These are phyloP conservation scores for Rhazya stricta DNA, from an alignment of 257 asterid genomes.

Conservation along the genomic window DNA sequence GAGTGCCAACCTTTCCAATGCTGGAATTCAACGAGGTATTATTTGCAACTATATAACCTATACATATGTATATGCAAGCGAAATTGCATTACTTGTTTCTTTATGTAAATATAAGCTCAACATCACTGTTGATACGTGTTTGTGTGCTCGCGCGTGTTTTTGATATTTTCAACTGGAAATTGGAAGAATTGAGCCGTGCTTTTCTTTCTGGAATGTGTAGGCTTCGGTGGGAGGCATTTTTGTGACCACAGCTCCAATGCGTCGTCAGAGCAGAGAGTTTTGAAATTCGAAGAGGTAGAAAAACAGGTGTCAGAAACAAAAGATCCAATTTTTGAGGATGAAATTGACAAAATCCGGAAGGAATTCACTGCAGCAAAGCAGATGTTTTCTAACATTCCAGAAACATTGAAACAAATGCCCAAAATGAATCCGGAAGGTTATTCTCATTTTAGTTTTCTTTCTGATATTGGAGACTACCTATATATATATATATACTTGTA, in stretches of 20 bases:
- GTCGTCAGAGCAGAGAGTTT: slow-evolving; percentile 32
- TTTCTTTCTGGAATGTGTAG: slow-evolving; percentile 27
- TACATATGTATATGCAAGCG: neutral
- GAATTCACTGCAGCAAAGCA: slow-evolving; percentile 63
- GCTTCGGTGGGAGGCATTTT: slow-evolving; percentile 26
- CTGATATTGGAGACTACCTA: neutral
- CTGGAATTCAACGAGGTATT: slow-evolving; percentile 46
- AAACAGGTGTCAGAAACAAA: slow-evolving; percentile 18
- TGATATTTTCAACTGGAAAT: neutral
- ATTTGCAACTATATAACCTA: neutral
- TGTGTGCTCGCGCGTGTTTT: neutral
- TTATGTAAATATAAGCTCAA: neutral
- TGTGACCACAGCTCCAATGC: slow-evolving; percentile 36
- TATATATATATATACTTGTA: neutral
- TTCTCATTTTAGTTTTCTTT: neutral
- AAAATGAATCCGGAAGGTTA: slow-evolving; percentile 77
- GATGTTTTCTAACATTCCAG: slow-evolving; percentile 64
- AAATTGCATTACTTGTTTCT: neutral
- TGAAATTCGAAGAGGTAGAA: slow-evolving; percentile 41
- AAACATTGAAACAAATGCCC: slow-evolving; percentile 63
- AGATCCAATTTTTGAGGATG: slow-evolving; percentile 36
- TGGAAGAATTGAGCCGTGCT: slow-evolving; percentile 10
- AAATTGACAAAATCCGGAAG: slow-evolving; percentile 49
- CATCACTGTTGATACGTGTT: neutral
- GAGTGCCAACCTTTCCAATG: slow-evolving; percentile 27